A percentile compares a stretch with the other conserved stretches of the same genome.
Evolutionary conservation across 1,284 basidiomycete genomes (phyloP).

Genomic region (Inonotus obliquus): DNA sequence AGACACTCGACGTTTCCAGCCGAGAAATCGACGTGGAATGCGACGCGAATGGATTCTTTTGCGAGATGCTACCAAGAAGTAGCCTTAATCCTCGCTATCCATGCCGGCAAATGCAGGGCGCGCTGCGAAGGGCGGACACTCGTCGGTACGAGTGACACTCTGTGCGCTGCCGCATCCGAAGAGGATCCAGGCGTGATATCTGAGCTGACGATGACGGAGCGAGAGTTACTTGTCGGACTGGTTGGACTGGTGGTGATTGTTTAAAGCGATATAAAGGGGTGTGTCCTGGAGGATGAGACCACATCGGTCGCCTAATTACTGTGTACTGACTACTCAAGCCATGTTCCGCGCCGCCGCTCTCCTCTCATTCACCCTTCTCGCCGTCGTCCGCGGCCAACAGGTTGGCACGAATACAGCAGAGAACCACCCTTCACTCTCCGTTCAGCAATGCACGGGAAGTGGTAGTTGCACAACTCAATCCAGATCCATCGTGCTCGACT

Average conservation of each 20-base stretch:
- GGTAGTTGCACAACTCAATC: constrained; percentile 35
- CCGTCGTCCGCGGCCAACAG: constrained; percentile 34
- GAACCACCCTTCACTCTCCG: constrained; percentile 37
- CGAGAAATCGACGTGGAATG: not conserved
- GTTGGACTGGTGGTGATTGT: no score
- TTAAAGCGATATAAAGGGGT: no score
- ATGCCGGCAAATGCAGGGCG: not conserved
- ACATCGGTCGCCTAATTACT: not conserved
- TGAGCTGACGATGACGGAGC: not conserved
- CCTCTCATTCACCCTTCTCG: constrained; percentile 29
- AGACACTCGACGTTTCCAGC: not conserved
- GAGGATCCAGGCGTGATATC: not conserved
- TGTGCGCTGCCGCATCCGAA: not conserved
- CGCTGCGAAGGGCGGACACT: not conserved
- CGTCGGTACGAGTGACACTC: not conserved
- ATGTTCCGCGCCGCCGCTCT: constrained; percentile 33
- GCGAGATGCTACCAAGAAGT: not conserved
- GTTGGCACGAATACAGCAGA: constrained; percentile 37
- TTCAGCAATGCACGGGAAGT: constrained; percentile 35
- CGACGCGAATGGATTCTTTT: not conserved
- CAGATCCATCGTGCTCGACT: constrained; percentile 40
- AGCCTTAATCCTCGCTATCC: not conserved
- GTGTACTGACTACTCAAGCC: not conserved
- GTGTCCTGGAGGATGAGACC: no score
- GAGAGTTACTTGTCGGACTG: not conserved